These are phyloP conservation scores for Fusarium heterosporum DNA, from an alignment of 2,329 filamentous ascomycete genomes.

Conservation along the genomic window DNA sequence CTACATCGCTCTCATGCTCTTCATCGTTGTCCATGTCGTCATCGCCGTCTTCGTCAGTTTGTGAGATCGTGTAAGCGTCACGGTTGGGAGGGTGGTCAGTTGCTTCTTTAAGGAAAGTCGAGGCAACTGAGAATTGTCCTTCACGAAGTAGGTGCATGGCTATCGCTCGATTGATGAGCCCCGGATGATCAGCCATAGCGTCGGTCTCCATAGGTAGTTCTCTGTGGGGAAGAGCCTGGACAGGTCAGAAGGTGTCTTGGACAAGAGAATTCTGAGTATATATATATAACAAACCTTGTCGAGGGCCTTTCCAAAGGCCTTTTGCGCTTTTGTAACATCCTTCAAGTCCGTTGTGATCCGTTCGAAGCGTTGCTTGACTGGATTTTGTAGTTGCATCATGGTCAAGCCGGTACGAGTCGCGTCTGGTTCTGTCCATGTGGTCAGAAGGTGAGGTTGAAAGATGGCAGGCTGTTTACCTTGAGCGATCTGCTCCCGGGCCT, in stretches of 20 bases:
- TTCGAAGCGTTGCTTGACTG: slow-evolving; percentile 84
- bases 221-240: slow-evolving; percentile 59
- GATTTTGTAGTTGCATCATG: slow-evolving; percentile 86
- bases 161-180: slow-evolving; percentile 90
- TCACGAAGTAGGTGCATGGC: slow-evolving; percentile 96
- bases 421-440: slow-evolving; percentile 48
- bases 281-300: slow-evolving; percentile 76
- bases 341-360: slow-evolving; percentile 83
- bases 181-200: slow-evolving; percentile 78
- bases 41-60: slow-evolving; percentile 50
- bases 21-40: slow-evolving; percentile 51
- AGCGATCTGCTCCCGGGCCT: slow-evolving; percentile 79
- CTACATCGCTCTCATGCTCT: slow-evolving; percentile 45
- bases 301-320: slow-evolving; percentile 85
- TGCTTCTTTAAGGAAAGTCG: slow-evolving; percentile 83
- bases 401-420: slow-evolving; percentile 74
- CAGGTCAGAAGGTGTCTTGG: slow-evolving; percentile 30
- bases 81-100: slow-evolving; percentile 53
- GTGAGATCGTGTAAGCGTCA: slow-evolving; percentile 33
- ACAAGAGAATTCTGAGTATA: neutral
- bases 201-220: slow-evolving; percentile 83
- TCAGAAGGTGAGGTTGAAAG: slow-evolving; percentile 23
- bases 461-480: slow-evolving; percentile 61
- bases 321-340: slow-evolving; percentile 83
- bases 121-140: slow-evolving; percentile 90